Evolutionary conservation across 2,329 filamentous ascomycete genomes (phyloP).

Genomic region (Fusarium agapanthi): DNA sequence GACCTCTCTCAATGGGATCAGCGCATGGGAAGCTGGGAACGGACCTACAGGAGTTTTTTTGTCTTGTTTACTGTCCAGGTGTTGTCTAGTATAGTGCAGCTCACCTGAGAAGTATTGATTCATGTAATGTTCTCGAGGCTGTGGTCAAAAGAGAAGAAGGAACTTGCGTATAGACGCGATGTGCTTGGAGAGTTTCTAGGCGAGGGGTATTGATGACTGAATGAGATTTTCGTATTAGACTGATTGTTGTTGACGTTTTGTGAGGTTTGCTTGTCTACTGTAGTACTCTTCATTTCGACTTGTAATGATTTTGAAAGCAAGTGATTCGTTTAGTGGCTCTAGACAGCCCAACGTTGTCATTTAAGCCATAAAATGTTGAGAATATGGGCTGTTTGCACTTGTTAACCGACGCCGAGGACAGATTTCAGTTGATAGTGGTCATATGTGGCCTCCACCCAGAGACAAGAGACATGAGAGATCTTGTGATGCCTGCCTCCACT

Average conservation of each 20-base stretch:
- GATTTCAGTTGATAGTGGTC: constrained; percentile 11
- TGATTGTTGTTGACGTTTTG: background rate
- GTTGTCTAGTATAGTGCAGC: constrained; percentile 11
- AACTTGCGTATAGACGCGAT: constrained; percentile 33
- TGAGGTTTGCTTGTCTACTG: background rate
- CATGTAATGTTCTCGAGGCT: constrained; percentile 36
- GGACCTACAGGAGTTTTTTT: constrained; percentile 34
- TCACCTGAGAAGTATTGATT: constrained; percentile 12
- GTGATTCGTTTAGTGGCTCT: background rate
- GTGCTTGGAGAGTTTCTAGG: constrained; percentile 30
- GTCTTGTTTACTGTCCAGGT: constrained; percentile 25
- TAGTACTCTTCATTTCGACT: background rate
- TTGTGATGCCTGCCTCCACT: constrained; percentile 13
- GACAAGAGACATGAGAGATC: background rate
- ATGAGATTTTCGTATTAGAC: constrained; percentile 39
- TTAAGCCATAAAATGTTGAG: background rate
- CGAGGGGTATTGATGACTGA: constrained; percentile 40
- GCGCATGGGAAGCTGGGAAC: constrained; percentile 25
- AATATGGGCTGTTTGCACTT: background rate
- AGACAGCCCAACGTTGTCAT: background rate
- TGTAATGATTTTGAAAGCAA: background rate
- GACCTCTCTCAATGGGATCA: constrained; percentile 26
- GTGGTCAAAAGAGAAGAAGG: constrained; percentile 22
- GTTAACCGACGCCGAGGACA: constrained; percentile 4
- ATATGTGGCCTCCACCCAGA: constrained; percentile 4